These are phyloP conservation scores for Suhomyces faveliae DNA, from an alignment of 805 yeast species.

Conservation along the genomic window DNA sequence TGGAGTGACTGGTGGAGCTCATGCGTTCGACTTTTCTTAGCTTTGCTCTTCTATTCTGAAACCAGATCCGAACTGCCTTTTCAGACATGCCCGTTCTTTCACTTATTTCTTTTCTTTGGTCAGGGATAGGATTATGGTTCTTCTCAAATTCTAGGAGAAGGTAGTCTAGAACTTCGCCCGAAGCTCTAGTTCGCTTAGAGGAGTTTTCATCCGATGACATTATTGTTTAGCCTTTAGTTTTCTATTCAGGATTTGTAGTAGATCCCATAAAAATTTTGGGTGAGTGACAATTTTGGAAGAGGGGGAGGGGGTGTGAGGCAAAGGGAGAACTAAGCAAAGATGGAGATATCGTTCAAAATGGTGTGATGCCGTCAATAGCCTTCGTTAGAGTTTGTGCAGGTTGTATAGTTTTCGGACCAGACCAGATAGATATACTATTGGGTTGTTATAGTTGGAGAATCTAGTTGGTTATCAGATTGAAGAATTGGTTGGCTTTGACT, in stretches of 20 bases:
- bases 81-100: conserved; percentile 78
- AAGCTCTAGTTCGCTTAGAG: conserved; percentile 63
- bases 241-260: background rate
- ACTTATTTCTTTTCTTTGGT: conserved; percentile 66
- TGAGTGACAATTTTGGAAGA: background rate
- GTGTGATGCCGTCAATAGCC: no score
- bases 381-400: background rate
- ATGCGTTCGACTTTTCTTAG: conserved; percentile 62
- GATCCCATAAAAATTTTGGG: background rate
- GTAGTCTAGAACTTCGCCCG: conserved; percentile 74
- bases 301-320: background rate
- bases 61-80: conserved; percentile 89
- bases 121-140: conserved; percentile 76
- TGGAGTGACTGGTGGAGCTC: conserved; percentile 17
- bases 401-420: background rate
- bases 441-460: background rate
- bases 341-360: no score
- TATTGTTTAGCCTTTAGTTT: background rate
- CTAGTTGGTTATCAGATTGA: background rate
- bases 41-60: conserved; percentile 84
- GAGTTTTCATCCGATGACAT: conserved; percentile 26
- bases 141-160: conserved; percentile 66
- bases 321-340: background rate
- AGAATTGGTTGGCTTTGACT: background rate
- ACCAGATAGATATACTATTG: background rate